Conservation (phyloP, 495 filamentous ascomycete genomes). For the Xanthoparmelia taractica region DNA sequence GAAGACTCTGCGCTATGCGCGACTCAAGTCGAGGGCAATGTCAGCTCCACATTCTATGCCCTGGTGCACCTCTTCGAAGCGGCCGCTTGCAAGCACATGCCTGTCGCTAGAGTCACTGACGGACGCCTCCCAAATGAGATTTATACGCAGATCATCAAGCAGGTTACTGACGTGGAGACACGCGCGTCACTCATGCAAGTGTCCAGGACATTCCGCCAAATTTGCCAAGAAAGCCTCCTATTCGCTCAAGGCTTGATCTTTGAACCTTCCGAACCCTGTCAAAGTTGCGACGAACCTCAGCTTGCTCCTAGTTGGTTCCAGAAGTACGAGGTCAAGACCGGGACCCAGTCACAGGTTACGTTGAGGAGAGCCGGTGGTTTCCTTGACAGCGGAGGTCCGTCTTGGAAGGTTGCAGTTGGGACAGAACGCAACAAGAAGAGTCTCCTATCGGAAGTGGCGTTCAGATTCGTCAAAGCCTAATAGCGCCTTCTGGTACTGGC, state of each 20-base stretch:
- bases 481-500: background rate
- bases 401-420: background rate
- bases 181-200: background rate
- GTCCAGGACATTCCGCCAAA: background rate
- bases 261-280: background rate
- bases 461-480: background rate
- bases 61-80: slow-evolving; percentile 1
- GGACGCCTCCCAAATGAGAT: background rate
- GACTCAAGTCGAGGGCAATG: background rate
- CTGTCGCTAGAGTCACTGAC: background rate
- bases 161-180: background rate
- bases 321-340: background rate
- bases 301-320: background rate
- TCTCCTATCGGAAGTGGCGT: background rate
- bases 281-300: background rate
- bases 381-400: background rate
- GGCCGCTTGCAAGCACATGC: background rate
- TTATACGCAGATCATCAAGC: background rate
- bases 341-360: background rate
- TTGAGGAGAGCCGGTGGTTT: background rate
- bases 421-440: background rate
- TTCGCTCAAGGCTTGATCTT: background rate
- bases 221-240: background rate
- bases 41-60: background rate
- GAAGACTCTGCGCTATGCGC: background rate